These are phyloP conservation scores for Globisporangium iwayamae DNA, from an alignment of 352 stramenopile genomes.

Conservation along the genomic window DNA sequence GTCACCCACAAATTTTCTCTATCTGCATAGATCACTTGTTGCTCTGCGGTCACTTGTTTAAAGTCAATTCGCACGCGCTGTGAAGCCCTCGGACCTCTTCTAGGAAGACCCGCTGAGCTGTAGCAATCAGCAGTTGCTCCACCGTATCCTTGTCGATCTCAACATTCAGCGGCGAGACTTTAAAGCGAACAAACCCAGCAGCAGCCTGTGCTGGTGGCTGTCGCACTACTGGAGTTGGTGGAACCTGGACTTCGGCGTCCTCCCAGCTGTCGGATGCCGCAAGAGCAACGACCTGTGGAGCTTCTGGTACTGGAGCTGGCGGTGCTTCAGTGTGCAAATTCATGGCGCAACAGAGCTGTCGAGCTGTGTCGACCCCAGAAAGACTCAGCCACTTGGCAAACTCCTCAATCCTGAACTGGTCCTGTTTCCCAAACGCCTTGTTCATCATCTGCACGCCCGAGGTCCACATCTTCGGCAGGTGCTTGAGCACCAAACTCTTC, in stretches of 20 bases:
- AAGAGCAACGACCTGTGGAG: conserved; percentile 1
- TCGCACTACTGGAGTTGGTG: not conserved
- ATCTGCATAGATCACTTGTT: not conserved
- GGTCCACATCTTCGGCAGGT: conserved; percentile 37
- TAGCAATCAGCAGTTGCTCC: conserved; percentile 19
- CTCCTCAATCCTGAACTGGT: conserved; percentile 43
- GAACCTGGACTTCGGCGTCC: not conserved
- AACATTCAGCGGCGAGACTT: conserved; percentile 24
- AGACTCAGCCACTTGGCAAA: conserved; percentile 34
- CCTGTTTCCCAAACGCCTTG: conserved; percentile 59
- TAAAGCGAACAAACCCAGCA: conserved; percentile 32
- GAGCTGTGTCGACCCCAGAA: conserved; percentile 15
- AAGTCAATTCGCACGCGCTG: conserved; percentile 7
- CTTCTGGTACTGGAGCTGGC: not conserved
- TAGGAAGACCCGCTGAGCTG: conserved; percentile 17
- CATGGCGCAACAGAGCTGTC: conserved; percentile 34
- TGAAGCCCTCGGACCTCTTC: conserved; percentile 6
- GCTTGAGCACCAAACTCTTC: conserved; percentile 33
- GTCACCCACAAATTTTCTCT: not conserved
- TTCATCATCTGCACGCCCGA: conserved; percentile 43
- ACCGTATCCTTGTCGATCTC: conserved; percentile 19
- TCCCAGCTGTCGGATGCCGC: conserved; percentile 18
- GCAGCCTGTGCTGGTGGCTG: conserved; percentile 8
- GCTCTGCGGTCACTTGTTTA: not conserved
- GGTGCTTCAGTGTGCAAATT: conserved; percentile 40